These are phyloP conservation scores for Candida ovalis DNA, from an alignment of 805 yeast genomes.

Conservation along the genomic window DNA sequence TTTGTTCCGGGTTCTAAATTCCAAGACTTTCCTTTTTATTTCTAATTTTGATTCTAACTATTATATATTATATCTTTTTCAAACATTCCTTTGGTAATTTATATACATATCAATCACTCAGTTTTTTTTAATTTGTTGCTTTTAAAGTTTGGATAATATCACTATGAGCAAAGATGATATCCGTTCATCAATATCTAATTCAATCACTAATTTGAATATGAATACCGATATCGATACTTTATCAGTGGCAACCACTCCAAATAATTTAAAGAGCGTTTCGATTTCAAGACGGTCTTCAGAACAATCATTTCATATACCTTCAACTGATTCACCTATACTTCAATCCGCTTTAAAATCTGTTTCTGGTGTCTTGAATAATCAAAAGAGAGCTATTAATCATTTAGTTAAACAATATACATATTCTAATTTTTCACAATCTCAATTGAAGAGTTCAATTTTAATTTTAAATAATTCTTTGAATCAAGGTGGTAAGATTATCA, in stretches of 20 bases:
- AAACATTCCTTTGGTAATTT: no score
- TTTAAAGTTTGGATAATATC: no score
- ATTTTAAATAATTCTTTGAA: conserved; percentile 40
- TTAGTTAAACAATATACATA: conserved; percentile 42
- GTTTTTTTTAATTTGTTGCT: no score
- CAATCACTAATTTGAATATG: neutral
- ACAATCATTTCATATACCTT: conserved; percentile 22
- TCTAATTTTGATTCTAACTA: neutral
- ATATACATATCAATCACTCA: no score
- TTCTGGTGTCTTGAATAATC: conserved; percentile 39
- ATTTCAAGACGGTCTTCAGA: conserved; percentile 27
- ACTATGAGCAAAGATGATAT: no score
- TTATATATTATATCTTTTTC: no score
- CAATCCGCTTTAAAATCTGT: conserved; percentile 30
- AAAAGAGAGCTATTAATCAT: conserved; percentile 44
- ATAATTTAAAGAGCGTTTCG: neutral
- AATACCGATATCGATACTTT: neutral
- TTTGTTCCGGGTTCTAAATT: neutral
- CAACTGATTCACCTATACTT: conserved; percentile 22
- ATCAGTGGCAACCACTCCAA: neutral
- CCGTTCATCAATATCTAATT: no score
- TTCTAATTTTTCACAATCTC: conserved; percentile 42
- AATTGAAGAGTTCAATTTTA: conserved; percentile 40
- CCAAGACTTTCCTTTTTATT: neutral
- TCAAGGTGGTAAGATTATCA: conserved; percentile 63